These are phyloP conservation scores for Pistacia atlantica DNA, from an alignment of 345 rosid genomes.

Conservation along the genomic window DNA sequence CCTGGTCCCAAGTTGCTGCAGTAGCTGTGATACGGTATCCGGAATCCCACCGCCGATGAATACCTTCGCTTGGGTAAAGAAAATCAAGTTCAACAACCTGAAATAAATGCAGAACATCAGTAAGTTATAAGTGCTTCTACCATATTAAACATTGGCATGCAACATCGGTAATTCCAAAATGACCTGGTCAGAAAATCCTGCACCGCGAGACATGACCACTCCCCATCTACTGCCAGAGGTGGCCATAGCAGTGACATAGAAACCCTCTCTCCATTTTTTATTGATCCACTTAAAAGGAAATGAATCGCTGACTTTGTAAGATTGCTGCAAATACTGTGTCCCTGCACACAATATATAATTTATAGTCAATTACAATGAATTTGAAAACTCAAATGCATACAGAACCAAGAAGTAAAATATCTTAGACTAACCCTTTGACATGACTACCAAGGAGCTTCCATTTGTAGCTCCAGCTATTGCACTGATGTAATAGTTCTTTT, in stretches of 20 bases:
- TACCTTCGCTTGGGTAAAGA: conserved; percentile 96
- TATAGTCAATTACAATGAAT: conserved; percentile 4
- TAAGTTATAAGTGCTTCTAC: background rate
- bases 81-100: conserved; percentile 98
- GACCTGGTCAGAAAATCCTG: conserved; percentile 86
- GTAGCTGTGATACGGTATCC: conserved; percentile 93
- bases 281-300: conserved; percentile 98
- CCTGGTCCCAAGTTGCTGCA: conserved; percentile 95
- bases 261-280: conserved; percentile 97
- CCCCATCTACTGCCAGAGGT: conserved; percentile 95
- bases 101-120: conserved; percentile 5
- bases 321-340: conserved; percentile 80
- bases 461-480: conserved; percentile 80
- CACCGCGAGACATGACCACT: conserved; percentile 94
- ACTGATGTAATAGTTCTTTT: conserved; percentile 88
- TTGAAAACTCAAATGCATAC: background rate
- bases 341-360: conserved; percentile 41
- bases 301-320: conserved; percentile 90
- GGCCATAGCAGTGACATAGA: conserved; percentile 90
- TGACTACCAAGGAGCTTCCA: conserved; percentile 90
- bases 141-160: background rate
- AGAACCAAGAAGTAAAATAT: background rate
- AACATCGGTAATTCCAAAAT: background rate
- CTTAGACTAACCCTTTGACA: conserved; percentile 78
- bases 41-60: conserved; percentile 83